Evolutionary conservation across 495 filamentous ascomycete genomes (phyloP).

Genomic region (Aspergillus bertholletiae): DNA sequence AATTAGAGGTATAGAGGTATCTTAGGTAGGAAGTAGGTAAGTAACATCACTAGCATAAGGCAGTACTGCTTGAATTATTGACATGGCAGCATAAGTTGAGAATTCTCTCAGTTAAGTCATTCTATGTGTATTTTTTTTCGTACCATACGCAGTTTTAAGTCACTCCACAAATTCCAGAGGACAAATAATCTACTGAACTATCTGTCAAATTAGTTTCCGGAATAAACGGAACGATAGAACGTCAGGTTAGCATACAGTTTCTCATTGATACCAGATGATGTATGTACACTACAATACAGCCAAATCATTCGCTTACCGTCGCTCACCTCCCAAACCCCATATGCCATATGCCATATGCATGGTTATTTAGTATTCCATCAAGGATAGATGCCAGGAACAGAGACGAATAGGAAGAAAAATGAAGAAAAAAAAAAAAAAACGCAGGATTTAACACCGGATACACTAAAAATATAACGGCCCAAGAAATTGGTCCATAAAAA

Average conservation of each 20-base stretch:
- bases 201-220: too few species aligned
- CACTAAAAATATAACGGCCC: constrained; percentile 5
- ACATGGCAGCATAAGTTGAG: too few species aligned
- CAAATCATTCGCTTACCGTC: constrained; percentile 2
- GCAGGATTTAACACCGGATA: not conserved
- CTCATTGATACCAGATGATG: constrained; percentile 1
- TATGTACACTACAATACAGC: constrained; percentile 15
- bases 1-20: too few species aligned
- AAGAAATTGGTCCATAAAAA: not conserved
- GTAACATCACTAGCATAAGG: too few species aligned
- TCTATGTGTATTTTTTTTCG: too few species aligned
- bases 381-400: constrained; percentile 18
- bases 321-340: constrained; percentile 1
- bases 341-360: constrained; percentile 9
- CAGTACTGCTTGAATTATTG: too few species aligned
- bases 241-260: constrained; percentile 4
- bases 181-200: too few species aligned
- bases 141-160: too few species aligned
- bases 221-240: not conserved
- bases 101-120: too few species aligned
- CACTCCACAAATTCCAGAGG: too few species aligned
- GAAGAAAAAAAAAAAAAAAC: constrained; percentile 1
- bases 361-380: constrained; percentile 2
- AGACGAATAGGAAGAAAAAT: constrained; percentile 7
- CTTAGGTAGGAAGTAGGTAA: too few species aligned